Percentiles rank a stretch among this genome's conserved stretches.
phyloP scores from a whole-genome alignment of 768 basidiomycete species.

The Leccinum uliginosum region DNA sequence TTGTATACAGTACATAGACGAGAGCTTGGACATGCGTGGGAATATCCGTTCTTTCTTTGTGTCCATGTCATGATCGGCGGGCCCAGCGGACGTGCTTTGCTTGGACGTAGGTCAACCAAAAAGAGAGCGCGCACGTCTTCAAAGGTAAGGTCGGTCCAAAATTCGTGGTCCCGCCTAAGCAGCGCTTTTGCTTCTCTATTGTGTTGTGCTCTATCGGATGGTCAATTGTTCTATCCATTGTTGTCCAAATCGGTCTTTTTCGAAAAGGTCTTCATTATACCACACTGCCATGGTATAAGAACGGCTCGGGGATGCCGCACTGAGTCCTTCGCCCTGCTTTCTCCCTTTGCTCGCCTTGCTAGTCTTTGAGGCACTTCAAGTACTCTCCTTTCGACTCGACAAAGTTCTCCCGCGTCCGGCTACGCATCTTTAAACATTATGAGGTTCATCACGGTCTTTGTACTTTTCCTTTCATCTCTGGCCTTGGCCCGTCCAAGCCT shows the following conservation, averaged over 20 bases:
- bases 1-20: no score
- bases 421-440: slow-evolving; percentile 18
- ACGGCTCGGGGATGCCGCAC: neutral
- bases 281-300: slow-evolving; percentile 15
- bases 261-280: neutral
- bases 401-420: slow-evolving; percentile 1
- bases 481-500: slow-evolving; percentile 36
- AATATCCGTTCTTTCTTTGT: neutral
- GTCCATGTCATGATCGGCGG: slow-evolving; percentile 1
- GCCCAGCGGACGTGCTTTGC: neutral
- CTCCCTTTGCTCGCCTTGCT: slow-evolving; percentile 6
- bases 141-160: neutral
- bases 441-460: slow-evolving; percentile 38
- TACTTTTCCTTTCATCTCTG: slow-evolving; percentile 23
- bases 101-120: neutral
- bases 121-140: neutral
- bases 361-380: slow-evolving; percentile 11
- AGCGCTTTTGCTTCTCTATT: slow-evolving; percentile 4
- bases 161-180: neutral
- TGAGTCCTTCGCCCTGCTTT: neutral
- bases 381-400: neutral
- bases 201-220: slow-evolving; percentile 10
- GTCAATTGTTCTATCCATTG: slow-evolving; percentile 15
- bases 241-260: slow-evolving; percentile 8
- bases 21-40: neutral